Base-by-base conservation (phyloP, 2,329 filamentous ascomycete species). In the Xylaria sp. region DNA sequence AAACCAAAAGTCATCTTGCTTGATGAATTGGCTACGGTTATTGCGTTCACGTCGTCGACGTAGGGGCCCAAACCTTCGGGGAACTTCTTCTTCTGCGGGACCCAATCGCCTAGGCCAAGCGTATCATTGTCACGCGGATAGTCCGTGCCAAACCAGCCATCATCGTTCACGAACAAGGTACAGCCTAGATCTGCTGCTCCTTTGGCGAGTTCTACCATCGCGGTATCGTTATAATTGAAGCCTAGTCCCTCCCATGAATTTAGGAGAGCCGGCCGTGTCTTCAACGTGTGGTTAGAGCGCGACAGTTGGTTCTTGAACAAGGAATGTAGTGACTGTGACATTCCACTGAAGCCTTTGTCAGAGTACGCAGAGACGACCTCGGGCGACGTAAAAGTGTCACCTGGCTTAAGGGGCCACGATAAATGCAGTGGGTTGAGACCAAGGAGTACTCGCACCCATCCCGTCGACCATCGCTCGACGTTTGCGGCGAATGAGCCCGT, bases 161-260 rank as follows among this genome's bases (percentile, higher is more conserved):
- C 89, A 49, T 91, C 89, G 53, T 88, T 83, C 0, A 90, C 89
- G 50, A 91, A 88, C 0, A 91, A 81, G 68, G 85, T 84, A n/a
- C 86, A 82, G 0, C 89, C 89, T 0, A 90, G 80, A 1, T 82
- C 81, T 0, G 88, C 87, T 0, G 88, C 83, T 68, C 87, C 82
- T 45, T 84, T 73, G 0, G 88, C 88, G 0, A 90, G 79, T 0
- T 80, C 79, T 33, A 87, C 83, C 36, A 90, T 83, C 0, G 81
- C 85, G 15, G 79, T 84, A 55, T 86, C 79, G 70, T 90, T 87
- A 74, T 84, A 86, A 69, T 89, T 77, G 70, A 88, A 89, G 15
- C 81, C 81, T 0, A 90, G 78, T 0, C 87, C 88, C 73, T 91
- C 89, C 89, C 89, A 91, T 42, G 87, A 89, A 74, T 91, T 91